Evolutionary conservation across 1,139 yeast genomes (phyloP), one percentile per base, ranked within the genome.

Genomic region (Saccharomyces hybrid): DNA sequence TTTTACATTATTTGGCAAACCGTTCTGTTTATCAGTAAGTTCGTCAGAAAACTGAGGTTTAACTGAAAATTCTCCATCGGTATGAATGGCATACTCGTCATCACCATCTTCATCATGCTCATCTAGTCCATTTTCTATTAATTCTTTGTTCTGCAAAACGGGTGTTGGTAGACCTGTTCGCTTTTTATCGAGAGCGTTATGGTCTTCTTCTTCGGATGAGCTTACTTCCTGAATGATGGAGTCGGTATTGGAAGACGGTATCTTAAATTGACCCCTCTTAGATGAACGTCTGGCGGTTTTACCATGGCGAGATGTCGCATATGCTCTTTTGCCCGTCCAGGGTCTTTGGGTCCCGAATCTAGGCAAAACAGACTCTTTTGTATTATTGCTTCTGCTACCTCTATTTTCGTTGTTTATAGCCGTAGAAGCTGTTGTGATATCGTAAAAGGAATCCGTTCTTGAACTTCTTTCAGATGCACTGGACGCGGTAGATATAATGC

Each of bases 241-340:
- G 19, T 69, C 67, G 3, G 65, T 52, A 6, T 61, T 62, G 3
- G 58, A 52, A 4, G 63, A 54, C 21, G 53, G 54, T 26, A 52
- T 57, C 24, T 60, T 60, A 44, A 62, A 46, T 26, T 61, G 58
- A 5, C 57, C 59, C n/a, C 68, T 59, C 42, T 64, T 66, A 24
- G 58, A 52, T 27, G 62, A 60, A 58, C 64, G 58, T 58, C 66
- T 65, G 55, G 53, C 64, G 51, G 52, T 58, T 51, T 58, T 55
- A 44, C 55, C 63, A 49, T 71, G 71, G 60, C 64, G 70, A 9
- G 53, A 21, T 55, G 73, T 73, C 14, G 76, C 74, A 2, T 72
- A 81, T 69, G 65, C 81, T 69, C 74, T 75, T 73, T 70, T 78
- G 71, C 67, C 57, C n/a, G 60, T 55, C 64, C 70, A 60, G 12